Base-by-base conservation (phyloP, 768 basidiomycete genomes). In the Boletales sp. region DNA sequence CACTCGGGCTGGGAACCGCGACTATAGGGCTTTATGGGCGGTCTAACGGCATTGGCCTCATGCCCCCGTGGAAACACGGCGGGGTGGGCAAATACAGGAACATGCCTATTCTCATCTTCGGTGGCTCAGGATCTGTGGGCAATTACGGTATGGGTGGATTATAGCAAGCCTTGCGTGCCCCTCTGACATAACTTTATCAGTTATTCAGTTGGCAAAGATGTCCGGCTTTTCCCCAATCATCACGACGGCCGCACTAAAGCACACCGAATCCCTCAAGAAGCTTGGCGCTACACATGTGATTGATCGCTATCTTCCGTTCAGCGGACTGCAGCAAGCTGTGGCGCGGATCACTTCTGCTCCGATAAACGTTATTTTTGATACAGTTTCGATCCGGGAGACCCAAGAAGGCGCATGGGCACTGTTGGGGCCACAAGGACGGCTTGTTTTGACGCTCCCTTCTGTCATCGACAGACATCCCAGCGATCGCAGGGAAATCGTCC, bases 121-220 rank as follows among this genome's bases (percentile, higher is more conserved):
- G 79, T 31, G 79, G 79, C 6, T 59, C 72, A 25, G 72, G 72
- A 39, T 78, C 76, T 35, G 74, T 79, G 3, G 79, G 79, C 35
- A 76, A 79, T 69, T 74, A 67, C 30, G 74, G 79, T 75, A 62
- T 55, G 70, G 55, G 51, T 41, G 47, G 49, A 50, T 38, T 28
- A 28, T 33, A 49, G 57, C 48, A 47, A 40, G 12, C 11, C 12
- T 41, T 25, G 34, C 35, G 28, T 53, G 53, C 55, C 39, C 34
- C 43, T 42, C 57, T 63, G 57, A 67, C 36, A 37, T 15, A 11
- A 15, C 3, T 38, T 54, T 51, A 51, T 37, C 50, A 74, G 73
- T 54, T 15, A 65, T 75, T 37, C 74, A 74, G 57, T 48, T 77
- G 0, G 68, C 72, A 5, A 71, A 68, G 53, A 62, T 72, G 51